These are phyloP conservation scores for Penicillium sp. DNA, from an alignment of 2,329 filamentous ascomycete genomes.

Conservation along the genomic window DNA sequence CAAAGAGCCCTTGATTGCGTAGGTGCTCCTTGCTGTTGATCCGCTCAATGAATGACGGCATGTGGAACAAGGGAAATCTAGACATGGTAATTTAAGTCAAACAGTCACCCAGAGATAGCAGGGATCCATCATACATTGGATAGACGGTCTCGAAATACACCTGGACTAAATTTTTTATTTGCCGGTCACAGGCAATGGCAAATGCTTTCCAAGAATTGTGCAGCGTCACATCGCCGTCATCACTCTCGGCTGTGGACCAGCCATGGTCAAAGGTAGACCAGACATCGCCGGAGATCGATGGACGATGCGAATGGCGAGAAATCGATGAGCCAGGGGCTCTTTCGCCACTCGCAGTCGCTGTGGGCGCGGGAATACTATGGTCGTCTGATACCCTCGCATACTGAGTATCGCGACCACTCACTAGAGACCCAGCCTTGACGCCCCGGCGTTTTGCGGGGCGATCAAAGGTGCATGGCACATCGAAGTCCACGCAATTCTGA, in stretches of 20 bases:
- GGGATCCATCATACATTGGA: constrained; percentile 44
- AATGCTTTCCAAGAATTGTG: constrained; percentile 47
- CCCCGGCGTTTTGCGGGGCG: constrained; percentile 49
- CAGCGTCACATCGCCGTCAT: constrained; percentile 23
- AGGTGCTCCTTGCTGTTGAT: constrained; percentile 49
- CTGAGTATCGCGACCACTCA: constrained; percentile 10
- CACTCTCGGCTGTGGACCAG: constrained; percentile 21
- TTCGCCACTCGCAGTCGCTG: constrained; percentile 1
- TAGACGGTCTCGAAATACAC: constrained; percentile 59
- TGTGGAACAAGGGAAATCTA: constrained; percentile 57
- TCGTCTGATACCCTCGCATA: background rate
- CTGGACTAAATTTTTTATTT: constrained; percentile 49
- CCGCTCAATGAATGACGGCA: constrained; percentile 47
- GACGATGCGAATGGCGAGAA: constrained; percentile 21
- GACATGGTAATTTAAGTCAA: background rate
- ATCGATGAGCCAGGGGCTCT: constrained; percentile 20
- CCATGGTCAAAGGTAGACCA: constrained; percentile 24
- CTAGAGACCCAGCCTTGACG: constrained; percentile 26
- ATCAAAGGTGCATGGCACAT: constrained; percentile 54
- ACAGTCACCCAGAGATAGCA: background rate
- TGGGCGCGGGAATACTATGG: background rate
- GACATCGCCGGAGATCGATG: constrained; percentile 21
- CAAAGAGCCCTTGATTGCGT: constrained; percentile 50
- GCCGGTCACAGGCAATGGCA: constrained; percentile 41
- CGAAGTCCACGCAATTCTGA: constrained; percentile 57